Base-by-base conservation (phyloP, 495 filamentous ascomycete genomes). In the Aspergillus egyptiacus region DNA sequence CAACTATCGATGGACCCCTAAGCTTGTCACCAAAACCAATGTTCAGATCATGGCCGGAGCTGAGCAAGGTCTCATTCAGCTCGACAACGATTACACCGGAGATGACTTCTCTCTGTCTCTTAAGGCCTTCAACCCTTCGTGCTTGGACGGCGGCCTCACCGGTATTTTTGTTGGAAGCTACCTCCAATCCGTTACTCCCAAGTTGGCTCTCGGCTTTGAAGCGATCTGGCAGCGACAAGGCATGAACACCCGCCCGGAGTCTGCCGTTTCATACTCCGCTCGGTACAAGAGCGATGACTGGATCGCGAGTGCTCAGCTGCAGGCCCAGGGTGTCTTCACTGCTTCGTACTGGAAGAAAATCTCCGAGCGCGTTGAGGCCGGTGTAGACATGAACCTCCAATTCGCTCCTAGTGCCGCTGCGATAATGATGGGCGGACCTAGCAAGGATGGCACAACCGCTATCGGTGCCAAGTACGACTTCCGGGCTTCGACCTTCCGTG, bases 381-480 rank as follows among this genome's bases (percentile, higher is more conserved):
- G 94, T 67, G 88, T 95, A 53, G 91, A 97, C 54, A 80, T 93
- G 78, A 95, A 91, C 63, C 79, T 99, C 46, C 80, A 86, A 55
- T 84, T 95, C 59, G 77, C 80, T 25, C 89, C 89, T 41, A 72
- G 54, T 32, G 58, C 70, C 11, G 71, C 81, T 35, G 72, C 76
- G 40, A 71, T 72, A 35, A 82, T 93, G 83, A 86, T 86, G 62
- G 83, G 82, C 54, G 76, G 79, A 17, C 63, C 79, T 39, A 78
- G 79, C 58, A 89, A 87, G 60, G 91, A 97, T 57, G 94, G 94
- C 35, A 77, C 86, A 40, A 89, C 93, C 46, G 86, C 90, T 32
- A 76, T 96, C 57, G 94, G 93, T 61, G 89, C 88, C 57, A 99
- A 97, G 72, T 99, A 99, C 67, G 93, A 97, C 63, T 99, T 99